These are phyloP conservation scores for Pythium scleroteichum DNA, from an alignment of 352 stramenopile genomes.

Conservation along the genomic window DNA sequence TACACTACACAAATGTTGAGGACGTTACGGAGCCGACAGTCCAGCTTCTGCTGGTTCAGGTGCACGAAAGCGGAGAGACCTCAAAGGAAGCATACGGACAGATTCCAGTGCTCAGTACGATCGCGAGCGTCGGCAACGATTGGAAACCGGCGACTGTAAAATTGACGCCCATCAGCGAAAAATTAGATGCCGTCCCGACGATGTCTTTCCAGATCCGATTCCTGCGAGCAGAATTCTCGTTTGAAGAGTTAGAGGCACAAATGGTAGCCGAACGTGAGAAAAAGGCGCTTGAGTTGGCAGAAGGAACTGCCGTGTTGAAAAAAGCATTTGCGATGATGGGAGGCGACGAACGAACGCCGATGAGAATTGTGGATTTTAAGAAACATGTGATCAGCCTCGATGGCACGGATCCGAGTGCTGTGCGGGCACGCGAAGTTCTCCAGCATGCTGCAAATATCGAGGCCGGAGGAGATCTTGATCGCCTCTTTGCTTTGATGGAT, in stretches of 20 bases:
- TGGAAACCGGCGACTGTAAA: conserved; percentile 10
- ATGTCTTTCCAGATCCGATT: conserved; percentile 32
- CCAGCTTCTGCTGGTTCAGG: conserved; percentile 33
- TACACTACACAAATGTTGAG: conserved; percentile 35
- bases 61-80: conserved; percentile 3
- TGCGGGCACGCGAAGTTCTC: conserved; percentile 28
- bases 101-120: conserved; percentile 25
- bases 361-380: conserved; percentile 38
- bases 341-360: conserved; percentile 31
- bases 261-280: conserved; percentile 12
- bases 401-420: not conserved
- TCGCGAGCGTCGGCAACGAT: not conserved
- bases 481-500: conserved; percentile 50
- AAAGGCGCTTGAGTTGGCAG: conserved; percentile 33
- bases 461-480: conserved; percentile 41
- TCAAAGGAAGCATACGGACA: conserved; percentile 32
- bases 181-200: not conserved
- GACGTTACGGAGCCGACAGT: conserved; percentile 30
- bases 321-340: conserved; percentile 42
- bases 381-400: conserved; percentile 19
- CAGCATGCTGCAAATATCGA: conserved; percentile 41
- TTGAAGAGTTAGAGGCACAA: conserved; percentile 28
- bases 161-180: conserved; percentile 2
- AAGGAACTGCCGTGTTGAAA: conserved; percentile 45
- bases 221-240: conserved; percentile 18